phyloP scores from a whole-genome alignment of 2,329 filamentous ascomycete genomes.

The Penicillium decumbens region DNA sequence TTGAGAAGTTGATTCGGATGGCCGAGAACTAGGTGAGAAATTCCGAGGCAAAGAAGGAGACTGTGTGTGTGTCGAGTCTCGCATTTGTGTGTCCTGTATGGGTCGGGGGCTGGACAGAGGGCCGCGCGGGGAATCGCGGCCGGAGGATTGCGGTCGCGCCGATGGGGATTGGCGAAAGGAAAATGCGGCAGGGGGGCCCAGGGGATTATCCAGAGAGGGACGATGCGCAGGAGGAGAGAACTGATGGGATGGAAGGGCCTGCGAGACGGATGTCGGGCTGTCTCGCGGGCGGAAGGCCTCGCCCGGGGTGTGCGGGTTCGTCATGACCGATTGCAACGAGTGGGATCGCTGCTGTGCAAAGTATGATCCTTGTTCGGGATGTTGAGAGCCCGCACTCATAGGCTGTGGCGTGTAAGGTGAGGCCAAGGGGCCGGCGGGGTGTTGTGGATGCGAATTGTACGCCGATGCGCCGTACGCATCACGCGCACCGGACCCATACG shows the following conservation, averaged over 20 bases:
- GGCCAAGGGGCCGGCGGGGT: constrained; percentile 28
- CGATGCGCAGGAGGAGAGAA: constrained; percentile 36
- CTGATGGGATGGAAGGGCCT: constrained; percentile 32
- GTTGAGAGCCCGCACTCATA: constrained; percentile 29
- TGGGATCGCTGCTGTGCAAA: constrained; percentile 38
- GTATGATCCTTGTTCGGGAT: constrained; percentile 35
- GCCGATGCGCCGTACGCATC: constrained; percentile 32
- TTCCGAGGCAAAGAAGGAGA: constrained; percentile 30
- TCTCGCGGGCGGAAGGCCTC: constrained; percentile 35
- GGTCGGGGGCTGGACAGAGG: constrained; percentile 33
- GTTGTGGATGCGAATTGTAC: constrained; percentile 30
- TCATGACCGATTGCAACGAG: constrained; percentile 38
- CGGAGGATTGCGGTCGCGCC: constrained; percentile 36
- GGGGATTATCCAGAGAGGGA: constrained; percentile 47
- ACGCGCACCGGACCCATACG: constrained; percentile 33
- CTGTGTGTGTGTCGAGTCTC: constrained; percentile 24
- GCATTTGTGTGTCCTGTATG: constrained; percentile 27
- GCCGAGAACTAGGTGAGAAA: constrained; percentile 38
- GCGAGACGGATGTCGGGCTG: constrained; percentile 32
- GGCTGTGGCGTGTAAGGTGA: constrained; percentile 41
- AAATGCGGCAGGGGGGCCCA: constrained; percentile 43
- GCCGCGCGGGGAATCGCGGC: constrained; percentile 33
- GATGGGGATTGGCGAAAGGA: constrained; percentile 35
- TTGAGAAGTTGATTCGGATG: constrained; percentile 27
- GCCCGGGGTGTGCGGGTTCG: constrained; percentile 32